These are phyloP conservation scores for Scheffersomyces amazonensis DNA, from an alignment of 805 yeast species.

Conservation along the genomic window DNA sequence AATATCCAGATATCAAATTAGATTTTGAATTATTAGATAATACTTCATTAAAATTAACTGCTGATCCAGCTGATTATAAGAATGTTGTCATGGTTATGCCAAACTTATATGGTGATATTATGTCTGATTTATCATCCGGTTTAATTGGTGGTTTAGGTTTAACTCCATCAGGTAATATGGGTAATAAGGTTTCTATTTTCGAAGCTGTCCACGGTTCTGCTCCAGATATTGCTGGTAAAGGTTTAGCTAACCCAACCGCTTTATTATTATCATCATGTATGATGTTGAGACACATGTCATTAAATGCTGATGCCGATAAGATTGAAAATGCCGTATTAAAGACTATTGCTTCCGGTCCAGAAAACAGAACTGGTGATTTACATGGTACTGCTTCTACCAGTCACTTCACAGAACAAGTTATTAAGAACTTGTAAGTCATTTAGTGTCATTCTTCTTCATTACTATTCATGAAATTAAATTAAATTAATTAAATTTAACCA, in stretches of 20 bases:
- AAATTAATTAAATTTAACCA: background rate
- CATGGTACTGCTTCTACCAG: conserved; percentile 87
- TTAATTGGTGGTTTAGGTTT: conserved; percentile 98
- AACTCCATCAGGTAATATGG: conserved; percentile 99
- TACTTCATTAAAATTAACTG: conserved; percentile 86
- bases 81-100: conserved; percentile 97
- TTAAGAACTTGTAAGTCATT: conserved; percentile 60
- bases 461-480: too few relatives aligned
- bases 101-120: conserved; percentile 97
- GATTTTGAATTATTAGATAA: conserved; percentile 90
- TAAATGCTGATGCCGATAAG: conserved; percentile 74
- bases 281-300: conserved; percentile 99
- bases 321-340: conserved; percentile 83
- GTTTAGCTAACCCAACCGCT: conserved; percentile 98
- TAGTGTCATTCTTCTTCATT: too few relatives aligned
- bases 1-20: conserved; percentile 86
- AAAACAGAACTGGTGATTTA: conserved; percentile 94
- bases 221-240: conserved; percentile 99
- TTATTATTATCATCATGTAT: conserved; percentile 91
- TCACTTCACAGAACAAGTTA: conserved; percentile 90
- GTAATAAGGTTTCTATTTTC: conserved; percentile 94
- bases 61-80: conserved; percentile 84
- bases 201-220: conserved; percentile 99
- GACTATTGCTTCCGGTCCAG: conserved; percentile 94
- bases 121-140: conserved; percentile 97